Evolutionary conservation across 352 stramenopile genomes (phyloP).

Genomic region (Phytophthora idaei): DNA sequence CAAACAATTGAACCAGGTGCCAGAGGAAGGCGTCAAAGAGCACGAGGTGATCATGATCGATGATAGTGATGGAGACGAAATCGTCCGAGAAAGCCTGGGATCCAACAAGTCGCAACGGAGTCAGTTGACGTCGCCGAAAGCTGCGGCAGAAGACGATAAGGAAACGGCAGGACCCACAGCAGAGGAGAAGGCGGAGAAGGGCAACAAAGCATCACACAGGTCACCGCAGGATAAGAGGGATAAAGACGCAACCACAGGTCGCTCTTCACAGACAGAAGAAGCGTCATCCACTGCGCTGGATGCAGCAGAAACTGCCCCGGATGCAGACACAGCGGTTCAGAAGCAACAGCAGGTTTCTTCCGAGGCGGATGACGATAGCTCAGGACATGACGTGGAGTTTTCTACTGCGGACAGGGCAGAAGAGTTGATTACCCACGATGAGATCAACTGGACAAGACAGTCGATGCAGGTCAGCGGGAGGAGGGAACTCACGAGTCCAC

Average conservation of each 20-base stretch:
- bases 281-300: not conserved
- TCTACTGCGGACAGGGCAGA: no score
- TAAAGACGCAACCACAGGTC: not conserved
- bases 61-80: slow-evolving; percentile 48
- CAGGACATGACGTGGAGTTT: no score
- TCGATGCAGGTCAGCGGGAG: slow-evolving; percentile 27
- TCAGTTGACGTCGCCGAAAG: slow-evolving; percentile 18
- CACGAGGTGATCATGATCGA: slow-evolving; percentile 15
- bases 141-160: not conserved
- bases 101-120: slow-evolving; percentile 26
- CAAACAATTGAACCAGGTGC: slow-evolving; percentile 27
- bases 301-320: not conserved
- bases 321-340: not conserved
- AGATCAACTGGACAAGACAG: slow-evolving; percentile 24
- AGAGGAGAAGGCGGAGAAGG: not conserved
- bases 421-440: not conserved
- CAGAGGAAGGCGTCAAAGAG: slow-evolving; percentile 22
- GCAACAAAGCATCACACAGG: not conserved
- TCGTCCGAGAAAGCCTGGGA: slow-evolving; percentile 64
- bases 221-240: not conserved
- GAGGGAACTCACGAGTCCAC: slow-evolving; percentile 22
- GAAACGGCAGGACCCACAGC: not conserved
- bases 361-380: not conserved
- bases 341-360: no score
- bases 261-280: not conserved